Base-by-base conservation (phyloP, 139 green algal species). In the Chlamydomonas sp. region DNA sequence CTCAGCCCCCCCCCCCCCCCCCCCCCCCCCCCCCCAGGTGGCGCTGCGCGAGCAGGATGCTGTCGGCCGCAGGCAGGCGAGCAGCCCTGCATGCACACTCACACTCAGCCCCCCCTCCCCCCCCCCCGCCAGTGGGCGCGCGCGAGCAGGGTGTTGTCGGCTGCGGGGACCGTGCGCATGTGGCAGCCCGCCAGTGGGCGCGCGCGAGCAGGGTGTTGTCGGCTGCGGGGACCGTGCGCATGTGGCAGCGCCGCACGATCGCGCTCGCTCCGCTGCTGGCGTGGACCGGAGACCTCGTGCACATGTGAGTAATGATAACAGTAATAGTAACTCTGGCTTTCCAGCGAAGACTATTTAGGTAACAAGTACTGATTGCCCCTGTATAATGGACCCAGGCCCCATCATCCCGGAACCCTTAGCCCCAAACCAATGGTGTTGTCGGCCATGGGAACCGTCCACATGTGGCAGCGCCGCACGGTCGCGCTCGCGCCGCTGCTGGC, bases 391-490 rank as follows among this genome's bases (percentile, higher is more conserved):
- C n/a, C n/a, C n/a, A n/a, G n/a, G n/a, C n/a, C n/a, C n/a, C n/a
- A n/a, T n/a, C n/a, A n/a, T n/a, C n/a, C n/a, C n/a, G n/a, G n/a
- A n/a, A n/a, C n/a, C n/a, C n/a, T n/a, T n/a, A n/a, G n/a, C n/a
- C n/a, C n/a, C n/a, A n/a, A n/a, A n/a, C n/a, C n/a, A n/a, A n/a
- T n/a, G n/a, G n/a, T 83, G 72, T 63, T 83, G 37, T 64, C 30
- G 31, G 64, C 60, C 16, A 70, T 70, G 3, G 73, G 13, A 31
- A 26, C 10, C n/a, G 66, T 83, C 8, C 73, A 71, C 48, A 63
- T 78, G 35, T 76, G 76, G 77, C 36, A 73, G 22, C 34, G 66
- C 5, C 70, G 73, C 26, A 31, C 77, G 1, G 31, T 76, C 33
- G 60, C 49, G 13, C 39, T 83, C n/a, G 59, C 36, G 1, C 65